These are phyloP conservation scores for Austroboletus novae-zelandiae DNA, from an alignment of 1,284 basidiomycete genomes.

Conservation along the genomic window DNA sequence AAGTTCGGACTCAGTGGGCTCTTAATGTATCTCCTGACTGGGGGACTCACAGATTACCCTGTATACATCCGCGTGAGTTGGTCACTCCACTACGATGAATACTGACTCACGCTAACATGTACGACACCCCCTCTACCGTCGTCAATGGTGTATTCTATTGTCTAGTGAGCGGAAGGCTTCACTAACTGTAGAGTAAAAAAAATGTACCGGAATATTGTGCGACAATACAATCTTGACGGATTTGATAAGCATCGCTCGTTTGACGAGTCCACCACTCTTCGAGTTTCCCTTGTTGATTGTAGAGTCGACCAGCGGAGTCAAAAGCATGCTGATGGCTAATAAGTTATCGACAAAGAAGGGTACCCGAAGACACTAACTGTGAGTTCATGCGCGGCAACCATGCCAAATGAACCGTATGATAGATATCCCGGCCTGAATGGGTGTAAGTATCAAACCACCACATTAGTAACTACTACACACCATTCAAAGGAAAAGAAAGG, in stretches of 20 bases:
- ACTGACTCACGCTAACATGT: slow-evolving; percentile 74
- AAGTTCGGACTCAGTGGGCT: slow-evolving; percentile 7
- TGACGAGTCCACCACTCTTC: slow-evolving; percentile 86
- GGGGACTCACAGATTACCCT: slow-evolving; percentile 69
- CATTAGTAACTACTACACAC: slow-evolving; percentile 40
- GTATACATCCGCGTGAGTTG: slow-evolving; percentile 8
- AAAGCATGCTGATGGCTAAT: slow-evolving; percentile 74
- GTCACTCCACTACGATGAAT: neutral
- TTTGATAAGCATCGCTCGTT: slow-evolving; percentile 82
- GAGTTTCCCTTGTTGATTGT: slow-evolving; percentile 79
- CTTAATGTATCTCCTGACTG: neutral
- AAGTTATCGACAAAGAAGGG: neutral
- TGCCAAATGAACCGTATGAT: slow-evolving; percentile 88
- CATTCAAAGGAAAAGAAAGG: slow-evolving; percentile 89
- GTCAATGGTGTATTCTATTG: slow-evolving; percentile 72
- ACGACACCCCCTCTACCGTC: slow-evolving; percentile 84
- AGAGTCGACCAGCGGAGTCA: slow-evolving; percentile 85
- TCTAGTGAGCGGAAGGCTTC: slow-evolving; percentile 7
- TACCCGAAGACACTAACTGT: slow-evolving; percentile 40
- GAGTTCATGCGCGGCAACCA: slow-evolving; percentile 87
- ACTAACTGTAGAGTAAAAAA: slow-evolving; percentile 9
- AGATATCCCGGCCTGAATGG: slow-evolving; percentile 78
- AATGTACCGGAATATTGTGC: slow-evolving; percentile 77
- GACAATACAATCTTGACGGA: slow-evolving; percentile 84
- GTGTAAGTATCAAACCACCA: slow-evolving; percentile 6